Base-by-base conservation (phyloP, 768 basidiomycete species). In the Leccinum variicolor region DNA sequence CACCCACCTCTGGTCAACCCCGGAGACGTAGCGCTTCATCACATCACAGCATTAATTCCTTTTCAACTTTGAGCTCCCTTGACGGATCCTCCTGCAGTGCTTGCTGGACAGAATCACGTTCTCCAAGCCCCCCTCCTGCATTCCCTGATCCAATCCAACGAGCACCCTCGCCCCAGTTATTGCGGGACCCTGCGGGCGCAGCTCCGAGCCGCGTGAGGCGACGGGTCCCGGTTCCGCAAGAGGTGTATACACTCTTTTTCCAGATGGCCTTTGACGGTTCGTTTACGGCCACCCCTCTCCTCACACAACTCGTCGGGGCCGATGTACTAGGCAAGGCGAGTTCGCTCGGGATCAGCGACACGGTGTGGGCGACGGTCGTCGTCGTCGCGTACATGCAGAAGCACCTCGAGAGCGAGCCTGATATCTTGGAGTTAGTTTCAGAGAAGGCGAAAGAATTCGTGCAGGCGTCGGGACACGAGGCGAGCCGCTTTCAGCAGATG, bases 61-160 rank as follows among this genome's bases (percentile, higher is more conserved):
- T 79, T 57, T 77, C 82, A 11, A 82, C 80, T 0, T 50, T 83
- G 29, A 84, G 83, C 54, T 81, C 83, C 5, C 63, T 84, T 1
- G 74, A 75, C 3, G 72, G 63, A 1, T 75, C 72, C 8, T 70
- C 64, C 23, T 70, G 72, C n/a, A 74, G 70, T 33, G 75, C 62
- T 62, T 72, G 75, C 74, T 75, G 64, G 71, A 67, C 55, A 28
- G 26, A 58, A 6, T 66, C 64, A 21, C 69, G 63, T 53, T 56
- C 59, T 49, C 67, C 53, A 8, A 66, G 57, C 31, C 69, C 68
- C 7, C 62, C 55, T 14, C 56, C 70, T 25, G 66, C 54, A 6
- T 64, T 64, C 29, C 70, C 62, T 50, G 72, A 71, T 54, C 67
- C 60, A 1, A 56, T 65, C 29, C 62, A 64, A 58, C 71, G 69